These are phyloP conservation scores for Stachybotrys chlorohalonatus DNA, from an alignment of 2,329 filamentous ascomycete genomes.

Conservation along the genomic window DNA sequence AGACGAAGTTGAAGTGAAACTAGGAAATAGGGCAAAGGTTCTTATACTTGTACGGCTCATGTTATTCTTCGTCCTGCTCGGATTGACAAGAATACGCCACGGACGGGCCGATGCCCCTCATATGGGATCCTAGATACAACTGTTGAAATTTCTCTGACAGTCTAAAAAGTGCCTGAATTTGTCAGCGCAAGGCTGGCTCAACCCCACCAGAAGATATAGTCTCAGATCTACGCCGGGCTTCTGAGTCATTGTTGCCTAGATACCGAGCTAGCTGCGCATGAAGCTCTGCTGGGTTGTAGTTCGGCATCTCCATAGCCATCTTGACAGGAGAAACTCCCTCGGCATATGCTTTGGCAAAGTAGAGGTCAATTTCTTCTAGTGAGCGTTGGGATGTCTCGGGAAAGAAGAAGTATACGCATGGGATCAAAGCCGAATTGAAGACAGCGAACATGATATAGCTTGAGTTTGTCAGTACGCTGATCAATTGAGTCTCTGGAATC, in stretches of 20 bases:
- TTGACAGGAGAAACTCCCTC: slow-evolving; percentile 53
- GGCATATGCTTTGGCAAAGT: slow-evolving; percentile 49
- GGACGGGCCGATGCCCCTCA: too few relatives aligned
- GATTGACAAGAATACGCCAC: too few relatives aligned
- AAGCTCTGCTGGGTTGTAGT: background rate
- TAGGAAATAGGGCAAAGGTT: too few relatives aligned
- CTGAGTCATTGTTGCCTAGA: background rate
- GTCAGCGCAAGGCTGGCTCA: too few relatives aligned
- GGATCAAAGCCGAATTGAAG: slow-evolving; percentile 43
- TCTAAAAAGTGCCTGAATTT: too few relatives aligned
- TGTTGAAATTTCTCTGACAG: too few relatives aligned
- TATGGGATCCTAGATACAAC: too few relatives aligned
- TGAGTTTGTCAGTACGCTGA: background rate
- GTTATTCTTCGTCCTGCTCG: too few relatives aligned
- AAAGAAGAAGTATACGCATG: slow-evolving; percentile 38
- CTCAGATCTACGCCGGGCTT: background rate
- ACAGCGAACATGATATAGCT: slow-evolving; percentile 36
- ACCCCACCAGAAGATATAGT: background rate
- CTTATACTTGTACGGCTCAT: too few relatives aligned
- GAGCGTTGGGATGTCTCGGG: slow-evolving; percentile 30
- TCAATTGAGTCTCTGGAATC: background rate
- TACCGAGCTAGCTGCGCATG: background rate
- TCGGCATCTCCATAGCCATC: slow-evolving; percentile 46
- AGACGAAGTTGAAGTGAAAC: too few relatives aligned
- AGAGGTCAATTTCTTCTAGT: slow-evolving; percentile 48